These are phyloP conservation scores for Cryptococcus hybrid DNA, from an alignment of 1,284 basidiomycete genomes.

Conservation along the genomic window DNA sequence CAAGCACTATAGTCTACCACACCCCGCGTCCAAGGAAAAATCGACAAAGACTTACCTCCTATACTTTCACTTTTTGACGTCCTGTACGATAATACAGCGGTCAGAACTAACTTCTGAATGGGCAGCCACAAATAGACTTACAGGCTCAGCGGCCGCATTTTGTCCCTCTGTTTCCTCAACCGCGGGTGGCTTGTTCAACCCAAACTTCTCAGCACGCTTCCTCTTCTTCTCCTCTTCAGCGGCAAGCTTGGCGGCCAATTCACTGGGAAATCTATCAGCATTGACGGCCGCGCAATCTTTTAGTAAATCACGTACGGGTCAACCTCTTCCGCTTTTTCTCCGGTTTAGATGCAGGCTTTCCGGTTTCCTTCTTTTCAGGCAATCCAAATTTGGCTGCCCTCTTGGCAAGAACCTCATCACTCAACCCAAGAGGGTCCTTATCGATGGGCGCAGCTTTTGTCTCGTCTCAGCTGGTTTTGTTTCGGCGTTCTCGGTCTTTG, in stretches of 20 bases:
- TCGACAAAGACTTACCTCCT: conserved; percentile 20
- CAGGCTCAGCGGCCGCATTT: conserved; percentile 24
- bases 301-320: conserved; percentile 24
- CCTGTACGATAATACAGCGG: conserved; percentile 17
- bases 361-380: conserved; percentile 29
- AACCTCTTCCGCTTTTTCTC: conserved; percentile 22
- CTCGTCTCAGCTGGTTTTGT: conserved; percentile 2
- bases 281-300: not conserved
- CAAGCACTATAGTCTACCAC: no score
- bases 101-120: not conserved
- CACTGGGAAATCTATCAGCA: conserved; percentile 17
- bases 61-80: conserved; percentile 45
- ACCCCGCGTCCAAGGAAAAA: no score
- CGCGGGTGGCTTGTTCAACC: conserved; percentile 17
- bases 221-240: conserved; percentile 52
- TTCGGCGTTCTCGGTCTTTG: conserved; percentile 10
- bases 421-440: conserved; percentile 29
- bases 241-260: conserved; percentile 31
- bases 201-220: conserved; percentile 52
- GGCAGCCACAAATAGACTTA: conserved; percentile 17
- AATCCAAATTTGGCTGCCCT: conserved; percentile 47
- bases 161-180: not conserved
- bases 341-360: conserved; percentile 9
- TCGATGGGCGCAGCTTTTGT: conserved; percentile 32
- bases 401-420: conserved; percentile 41